Percentiles rank a stretch among this genome's conserved stretches.
These are phyloP conservation scores for Myriosclerotinia curreyana DNA, from an alignment of 2,329 filamentous ascomycete species.

Conservation along the genomic window DNA sequence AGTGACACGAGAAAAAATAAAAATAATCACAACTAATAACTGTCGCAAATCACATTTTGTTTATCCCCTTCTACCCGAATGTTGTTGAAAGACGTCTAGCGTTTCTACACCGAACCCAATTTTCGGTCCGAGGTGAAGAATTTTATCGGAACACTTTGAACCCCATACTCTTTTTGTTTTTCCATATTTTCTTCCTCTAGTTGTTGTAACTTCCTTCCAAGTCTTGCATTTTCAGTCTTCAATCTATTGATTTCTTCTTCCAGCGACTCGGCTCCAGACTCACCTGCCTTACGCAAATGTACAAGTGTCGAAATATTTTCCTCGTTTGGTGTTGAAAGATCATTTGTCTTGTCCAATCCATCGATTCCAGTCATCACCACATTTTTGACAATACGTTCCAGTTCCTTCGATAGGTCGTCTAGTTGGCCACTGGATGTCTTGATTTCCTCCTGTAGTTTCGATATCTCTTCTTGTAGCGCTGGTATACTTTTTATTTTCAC, in stretches of 20 bases:
- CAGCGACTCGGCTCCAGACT: accelerated
- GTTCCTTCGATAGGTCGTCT: background rate
- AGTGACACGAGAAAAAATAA: background rate
- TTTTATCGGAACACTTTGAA: background rate
- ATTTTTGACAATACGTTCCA: background rate
- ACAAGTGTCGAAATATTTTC: background rate
- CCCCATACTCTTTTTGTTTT: background rate
- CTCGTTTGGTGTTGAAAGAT: background rate
- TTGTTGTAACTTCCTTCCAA: background rate
- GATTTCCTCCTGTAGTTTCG: background rate
- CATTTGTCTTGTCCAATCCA: too few relatives aligned
- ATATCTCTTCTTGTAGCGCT: background rate
- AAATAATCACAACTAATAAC: background rate
- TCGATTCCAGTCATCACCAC: background rate
- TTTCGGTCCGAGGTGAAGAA: background rate
- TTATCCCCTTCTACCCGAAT: background rate
- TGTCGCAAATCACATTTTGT: background rate
- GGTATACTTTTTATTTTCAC: background rate
- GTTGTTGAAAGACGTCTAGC: too few relatives aligned
- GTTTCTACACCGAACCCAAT: too few relatives aligned
- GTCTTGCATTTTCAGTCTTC: background rate
- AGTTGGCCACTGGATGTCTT: background rate
- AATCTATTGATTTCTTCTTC: background rate
- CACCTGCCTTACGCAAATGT: background rate
- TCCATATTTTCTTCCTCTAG: background rate